Base-by-base conservation (phyloP, 805 yeast genomes). In the Barnettozyma siamensis region DNA sequence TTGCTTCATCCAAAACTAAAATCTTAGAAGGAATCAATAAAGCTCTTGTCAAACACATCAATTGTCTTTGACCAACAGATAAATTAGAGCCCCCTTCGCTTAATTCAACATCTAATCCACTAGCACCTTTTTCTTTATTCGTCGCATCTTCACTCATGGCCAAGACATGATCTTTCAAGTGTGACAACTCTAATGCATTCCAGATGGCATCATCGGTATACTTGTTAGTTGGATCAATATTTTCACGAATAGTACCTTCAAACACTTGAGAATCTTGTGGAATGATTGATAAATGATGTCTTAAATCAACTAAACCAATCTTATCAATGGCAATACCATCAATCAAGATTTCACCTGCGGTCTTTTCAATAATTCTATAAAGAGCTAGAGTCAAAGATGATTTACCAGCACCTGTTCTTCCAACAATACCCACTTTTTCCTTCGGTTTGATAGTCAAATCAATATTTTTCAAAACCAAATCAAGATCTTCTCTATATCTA, bases 351-450 rank as follows among this genome's bases (percentile, higher is more conserved):
- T 66, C 62, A n/a, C 94, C 94, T 9, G 61, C 65, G 6, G 80
- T 77, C 2, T 83, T 75, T 62, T 89, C 96, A 54, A 89, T 85
- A 35, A 88, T 76, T 51, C 97, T 69, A 70, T 86, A 88, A 31
- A 88, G 65, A 0, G 96, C 93, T 54, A 87, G 65, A 0, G 95
- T 83, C 55, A 88, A 70, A 1, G 95, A 82, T 0, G 93, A 82
- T 62, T 88, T 88, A 49, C 98, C 98, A 2, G 97, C 97, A 48
- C 98, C 98, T 0, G 98, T 89, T 59, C 98, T 76, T 20, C 98
- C 98, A 42, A 91, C 97, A 62, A 89, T 88, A 47, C 98, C 98
- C 57, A 89, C 71, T 62, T 91, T 91, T 59, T 91, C 97, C 43
- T 75, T 68, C 1, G 89, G 77, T 36, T 77, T 71, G 52, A 91